Evolutionary conservation across 177 flowering plant species (phyloP).

Genomic region (Vitis hybrid): DNA sequence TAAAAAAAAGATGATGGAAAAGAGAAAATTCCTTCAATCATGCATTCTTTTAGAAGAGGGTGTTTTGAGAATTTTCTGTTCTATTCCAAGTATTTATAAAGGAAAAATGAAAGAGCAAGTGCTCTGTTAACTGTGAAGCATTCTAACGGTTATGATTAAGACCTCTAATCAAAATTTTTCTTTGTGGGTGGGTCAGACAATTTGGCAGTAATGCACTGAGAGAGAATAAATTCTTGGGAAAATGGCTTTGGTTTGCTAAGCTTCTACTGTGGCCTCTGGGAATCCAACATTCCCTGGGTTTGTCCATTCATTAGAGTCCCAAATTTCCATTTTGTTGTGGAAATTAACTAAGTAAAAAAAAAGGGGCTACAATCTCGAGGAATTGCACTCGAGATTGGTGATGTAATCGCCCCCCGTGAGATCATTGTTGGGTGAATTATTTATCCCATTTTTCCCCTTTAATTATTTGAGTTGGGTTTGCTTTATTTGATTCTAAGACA

Average conservation of each 20-base stretch:
- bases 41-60: conserved; percentile 17
- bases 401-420: conserved; percentile 19
- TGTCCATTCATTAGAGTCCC: conserved; percentile 56
- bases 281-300: conserved; percentile 73
- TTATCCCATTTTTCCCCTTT: conserved; percentile 1
- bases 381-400: conserved; percentile 21
- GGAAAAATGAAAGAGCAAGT: conserved; percentile 2
- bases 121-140: conserved; percentile 18
- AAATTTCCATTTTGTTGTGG: conserved; percentile 23
- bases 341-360: not conserved
- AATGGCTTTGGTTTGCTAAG: conserved; percentile 12
- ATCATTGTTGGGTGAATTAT: conserved; percentile 28
- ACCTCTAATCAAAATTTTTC: not conserved
- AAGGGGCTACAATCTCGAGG: conserved; percentile 32
- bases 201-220: conserved; percentile 8
- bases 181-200: conserved; percentile 4
- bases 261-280: conserved; percentile 22
- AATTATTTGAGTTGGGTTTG: conserved; percentile 12
- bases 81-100: not conserved
- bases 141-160: conserved; percentile 3
- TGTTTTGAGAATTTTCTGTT: conserved; percentile 1
- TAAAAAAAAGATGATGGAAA: conserved; percentile 17
- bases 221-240: not conserved
- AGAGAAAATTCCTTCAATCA: conserved; percentile 29
- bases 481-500: conserved; percentile 21